These are phyloP conservation scores for Antrodiella citrinella DNA, from an alignment of 768 basidiomycete genomes.

Conservation along the genomic window DNA sequence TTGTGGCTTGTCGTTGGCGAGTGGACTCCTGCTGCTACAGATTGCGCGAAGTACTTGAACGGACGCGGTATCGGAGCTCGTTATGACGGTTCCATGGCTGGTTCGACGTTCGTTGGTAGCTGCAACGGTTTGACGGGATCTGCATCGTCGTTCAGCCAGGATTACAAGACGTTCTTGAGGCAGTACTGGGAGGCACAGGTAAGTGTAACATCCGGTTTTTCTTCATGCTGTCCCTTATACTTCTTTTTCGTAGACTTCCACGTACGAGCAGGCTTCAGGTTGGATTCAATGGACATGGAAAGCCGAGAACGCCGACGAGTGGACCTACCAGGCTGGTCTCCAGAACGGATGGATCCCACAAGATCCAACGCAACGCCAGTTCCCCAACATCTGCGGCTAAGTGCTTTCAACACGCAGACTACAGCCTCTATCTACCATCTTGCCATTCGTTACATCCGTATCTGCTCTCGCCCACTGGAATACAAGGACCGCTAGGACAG, in stretches of 20 bases:
- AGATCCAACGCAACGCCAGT: conserved; percentile 40
- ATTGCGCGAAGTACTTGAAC: conserved; percentile 78
- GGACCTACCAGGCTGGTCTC: conserved; percentile 82
- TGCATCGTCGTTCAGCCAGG: conserved; percentile 63
- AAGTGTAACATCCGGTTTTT: conserved; percentile 12
- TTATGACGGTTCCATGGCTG: conserved; percentile 55
- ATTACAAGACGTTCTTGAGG: conserved; percentile 76
- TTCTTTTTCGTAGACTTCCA: conserved; percentile 26
- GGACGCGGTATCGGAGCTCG: conserved; percentile 65
- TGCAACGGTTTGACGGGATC: conserved; percentile 68
- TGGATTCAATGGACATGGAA: conserved; percentile 89
- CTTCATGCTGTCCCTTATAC: neutral
- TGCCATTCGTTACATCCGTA: neutral
- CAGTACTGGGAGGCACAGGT: conserved; percentile 84
- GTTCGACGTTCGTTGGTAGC: conserved; percentile 62
- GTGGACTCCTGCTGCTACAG: conserved; percentile 73
- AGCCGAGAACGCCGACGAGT: conserved; percentile 76
- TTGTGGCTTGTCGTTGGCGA: conserved; percentile 86
- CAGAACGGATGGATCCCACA: conserved; percentile 79
- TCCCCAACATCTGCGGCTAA: conserved; percentile 56
- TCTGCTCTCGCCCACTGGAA: neutral
- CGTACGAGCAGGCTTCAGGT: conserved; percentile 61
- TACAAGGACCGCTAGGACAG: neutral
- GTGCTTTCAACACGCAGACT: no score
- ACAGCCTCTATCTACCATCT: neutral